phyloP scores from a whole-genome alignment of 306 rosid species.

The apple (Malus domestica) region DNA sequence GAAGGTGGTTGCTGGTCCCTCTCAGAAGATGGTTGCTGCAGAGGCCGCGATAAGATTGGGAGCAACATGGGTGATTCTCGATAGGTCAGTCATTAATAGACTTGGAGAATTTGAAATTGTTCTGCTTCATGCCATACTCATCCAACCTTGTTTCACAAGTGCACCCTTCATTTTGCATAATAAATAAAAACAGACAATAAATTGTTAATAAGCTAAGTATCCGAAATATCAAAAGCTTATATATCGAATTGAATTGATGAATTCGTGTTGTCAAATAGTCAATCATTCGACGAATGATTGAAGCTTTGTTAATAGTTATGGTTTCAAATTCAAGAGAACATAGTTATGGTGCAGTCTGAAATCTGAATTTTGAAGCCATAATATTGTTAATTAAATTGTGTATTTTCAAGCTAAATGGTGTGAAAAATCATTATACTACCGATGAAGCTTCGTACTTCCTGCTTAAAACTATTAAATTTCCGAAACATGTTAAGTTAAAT shows the following conservation, averaged over 20 bases:
- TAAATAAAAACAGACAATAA: neutral
- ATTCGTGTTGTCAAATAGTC: neutral
- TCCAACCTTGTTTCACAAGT: neutral
- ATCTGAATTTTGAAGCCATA: neutral
- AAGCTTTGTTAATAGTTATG: neutral
- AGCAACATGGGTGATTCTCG: conserved; percentile 64
- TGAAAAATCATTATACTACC: neutral
- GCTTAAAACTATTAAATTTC: neutral
- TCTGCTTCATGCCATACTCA: neutral
- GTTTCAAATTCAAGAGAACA: neutral
- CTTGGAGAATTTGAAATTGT: neutral
- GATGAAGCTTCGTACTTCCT: neutral
- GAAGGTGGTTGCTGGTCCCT: conserved; percentile 40
- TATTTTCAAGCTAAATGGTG: neutral
- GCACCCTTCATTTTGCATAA: neutral
- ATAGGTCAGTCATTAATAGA: conserved; percentile 39
- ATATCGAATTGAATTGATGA: neutral
- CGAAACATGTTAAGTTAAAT: neutral
- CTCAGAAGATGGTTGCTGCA: conserved; percentile 33
- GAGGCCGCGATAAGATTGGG: conserved; percentile 21
- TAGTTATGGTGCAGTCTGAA: neutral
- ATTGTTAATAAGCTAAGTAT: neutral
- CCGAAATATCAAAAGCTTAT: neutral
- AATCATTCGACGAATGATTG: neutral
- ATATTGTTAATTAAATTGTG: neutral